These are phyloP conservation scores for Neonectria faginata DNA, from an alignment of 2,329 filamentous ascomycete species.

Conservation along the genomic window DNA sequence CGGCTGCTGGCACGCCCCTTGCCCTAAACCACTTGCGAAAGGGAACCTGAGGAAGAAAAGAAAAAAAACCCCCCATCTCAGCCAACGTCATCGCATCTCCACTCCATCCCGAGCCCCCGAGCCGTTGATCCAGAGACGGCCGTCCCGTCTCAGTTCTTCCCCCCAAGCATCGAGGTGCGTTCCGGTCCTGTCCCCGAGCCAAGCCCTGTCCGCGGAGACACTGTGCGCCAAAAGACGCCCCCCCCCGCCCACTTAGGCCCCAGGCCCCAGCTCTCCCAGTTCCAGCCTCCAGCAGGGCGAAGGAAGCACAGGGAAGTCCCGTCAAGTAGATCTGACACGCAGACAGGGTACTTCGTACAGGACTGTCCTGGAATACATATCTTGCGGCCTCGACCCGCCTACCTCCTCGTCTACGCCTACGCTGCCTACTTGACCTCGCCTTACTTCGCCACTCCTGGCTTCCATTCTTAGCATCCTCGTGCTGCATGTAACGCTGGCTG, in stretches of 20 bases:
- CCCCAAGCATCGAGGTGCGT: constrained; percentile 9
- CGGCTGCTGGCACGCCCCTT: constrained; percentile 16
- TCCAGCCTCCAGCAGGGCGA: constrained; percentile 17
- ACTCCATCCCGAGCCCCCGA: constrained; percentile 45
- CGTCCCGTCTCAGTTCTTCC: constrained; percentile 15
- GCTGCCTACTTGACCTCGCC: constrained; percentile 21
- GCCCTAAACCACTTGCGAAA: constrained; percentile 14
- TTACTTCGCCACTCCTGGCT: constrained; percentile 33
- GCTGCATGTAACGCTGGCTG: constrained; percentile 49
- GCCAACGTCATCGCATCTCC: constrained; percentile 48
- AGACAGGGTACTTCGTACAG: constrained; percentile 33
- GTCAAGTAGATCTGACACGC: constrained; percentile 48
- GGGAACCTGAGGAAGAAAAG: constrained; percentile 2
- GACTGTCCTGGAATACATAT: constrained; percentile 26
- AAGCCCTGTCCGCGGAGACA: constrained; percentile 28
- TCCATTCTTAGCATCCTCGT: constrained; percentile 45
- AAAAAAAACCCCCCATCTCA: constrained; percentile 29
- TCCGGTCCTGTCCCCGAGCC: constrained; percentile 24
- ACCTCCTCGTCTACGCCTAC: constrained; percentile 4
- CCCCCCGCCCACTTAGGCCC: constrained; percentile 25
- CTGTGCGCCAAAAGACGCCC: constrained; percentile 29
- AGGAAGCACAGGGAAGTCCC: constrained; percentile 42
- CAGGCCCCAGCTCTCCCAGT: constrained; percentile 17
- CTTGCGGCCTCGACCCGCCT: constrained; percentile 27
- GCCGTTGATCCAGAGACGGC: constrained; percentile 43